Conservation (phyloP, 208 protist species). For the Angomonas deanei region DNA sequence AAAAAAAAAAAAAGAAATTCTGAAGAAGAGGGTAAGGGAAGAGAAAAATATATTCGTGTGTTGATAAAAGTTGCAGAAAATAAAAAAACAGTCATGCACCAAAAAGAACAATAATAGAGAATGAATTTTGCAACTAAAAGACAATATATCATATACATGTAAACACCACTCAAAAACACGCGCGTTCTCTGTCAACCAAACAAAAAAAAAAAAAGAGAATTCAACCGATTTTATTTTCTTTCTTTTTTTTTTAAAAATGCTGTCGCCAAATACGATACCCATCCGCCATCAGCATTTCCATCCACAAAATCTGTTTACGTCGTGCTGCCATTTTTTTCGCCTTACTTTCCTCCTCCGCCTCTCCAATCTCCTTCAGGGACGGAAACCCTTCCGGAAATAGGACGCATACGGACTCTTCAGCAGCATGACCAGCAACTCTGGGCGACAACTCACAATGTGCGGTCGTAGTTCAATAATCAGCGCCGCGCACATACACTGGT, state of each 20-base stretch:
- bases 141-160: neutral
- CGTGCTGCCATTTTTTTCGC: neutral
- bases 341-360: neutral
- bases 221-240: neutral
- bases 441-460: constrained; percentile 11
- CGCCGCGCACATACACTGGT: constrained; percentile 87
- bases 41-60: neutral
- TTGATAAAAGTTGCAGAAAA: neutral
- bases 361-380: neutral
- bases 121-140: constrained; percentile 2
- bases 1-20: constrained; percentile 1
- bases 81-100: neutral
- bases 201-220: constrained; percentile 4
- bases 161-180: neutral
- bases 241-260: neutral
- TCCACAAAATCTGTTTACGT: constrained; percentile 24
- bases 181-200: neutral
- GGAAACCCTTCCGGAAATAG: constrained; percentile 6
- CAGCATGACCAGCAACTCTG: constrained; percentile 26
- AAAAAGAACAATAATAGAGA: constrained; percentile 8
- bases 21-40: constrained; percentile 10
- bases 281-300: constrained; percentile 50
- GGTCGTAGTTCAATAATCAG: constrained; percentile 41
- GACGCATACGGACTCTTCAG: constrained; percentile 30
- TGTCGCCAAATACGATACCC: constrained; percentile 48